Conservation (phyloP, 192 early-diverging fungal species). For the Anaeromyces robustus region DNA sequence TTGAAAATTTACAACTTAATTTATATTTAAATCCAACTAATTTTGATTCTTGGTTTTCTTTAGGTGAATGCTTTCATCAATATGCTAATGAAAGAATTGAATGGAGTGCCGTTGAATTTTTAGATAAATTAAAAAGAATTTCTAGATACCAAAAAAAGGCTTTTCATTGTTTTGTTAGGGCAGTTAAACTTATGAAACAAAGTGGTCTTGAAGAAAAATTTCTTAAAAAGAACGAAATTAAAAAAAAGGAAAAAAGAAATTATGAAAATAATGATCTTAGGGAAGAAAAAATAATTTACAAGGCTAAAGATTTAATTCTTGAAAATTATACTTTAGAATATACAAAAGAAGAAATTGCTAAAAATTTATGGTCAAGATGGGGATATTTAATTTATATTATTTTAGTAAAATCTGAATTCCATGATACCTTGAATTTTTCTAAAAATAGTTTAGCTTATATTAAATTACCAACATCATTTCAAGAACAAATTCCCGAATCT, state of each 20-base stretch:
- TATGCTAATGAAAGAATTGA: neutral
- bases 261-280: neutral
- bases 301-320: neutral
- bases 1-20: neutral
- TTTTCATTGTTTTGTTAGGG: neutral
- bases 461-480: neutral
- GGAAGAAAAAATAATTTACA: neutral
- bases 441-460: neutral
- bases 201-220: neutral
- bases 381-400: neutral
- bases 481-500: neutral
- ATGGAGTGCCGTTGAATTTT: neutral
- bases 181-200: neutral
- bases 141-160: neutral
- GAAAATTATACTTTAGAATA: neutral
- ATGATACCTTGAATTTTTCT: neutral
- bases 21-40: neutral
- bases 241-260: neutral
- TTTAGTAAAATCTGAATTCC: neutral
- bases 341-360: neutral
- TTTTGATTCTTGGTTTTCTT: neutral
- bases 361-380: neutral
- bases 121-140: neutral
- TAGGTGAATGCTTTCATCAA: neutral
- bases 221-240: neutral